These are phyloP conservation scores for Magnolia sinica DNA, from an alignment of 164 flowering plant species.

Conservation along the genomic window DNA sequence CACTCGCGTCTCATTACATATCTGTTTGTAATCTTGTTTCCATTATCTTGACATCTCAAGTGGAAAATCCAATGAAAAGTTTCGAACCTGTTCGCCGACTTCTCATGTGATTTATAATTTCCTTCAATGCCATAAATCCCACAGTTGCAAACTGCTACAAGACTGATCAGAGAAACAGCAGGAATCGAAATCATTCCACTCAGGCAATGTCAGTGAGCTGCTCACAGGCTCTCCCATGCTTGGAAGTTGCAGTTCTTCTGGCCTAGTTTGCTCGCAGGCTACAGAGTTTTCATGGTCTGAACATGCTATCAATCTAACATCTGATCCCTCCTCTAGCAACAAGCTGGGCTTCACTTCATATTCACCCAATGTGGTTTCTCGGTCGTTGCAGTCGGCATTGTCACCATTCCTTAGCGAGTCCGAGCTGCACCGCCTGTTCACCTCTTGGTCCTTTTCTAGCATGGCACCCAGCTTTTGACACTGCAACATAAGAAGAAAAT, in stretches of 20 bases:
- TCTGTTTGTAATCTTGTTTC: neutral
- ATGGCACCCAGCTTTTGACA: slow-evolving; percentile 40
- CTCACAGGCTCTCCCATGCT: slow-evolving; percentile 18
- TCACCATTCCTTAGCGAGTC: slow-evolving; percentile 16
- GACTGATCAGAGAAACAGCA: slow-evolving; percentile 33
- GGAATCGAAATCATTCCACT: slow-evolving; percentile 35
- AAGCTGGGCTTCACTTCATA: slow-evolving; percentile 17
- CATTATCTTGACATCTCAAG: neutral
- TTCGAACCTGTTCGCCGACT: neutral
- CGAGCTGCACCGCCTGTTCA: slow-evolving; percentile 3
- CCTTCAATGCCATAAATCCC: slow-evolving; percentile 37
- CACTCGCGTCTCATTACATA: neutral
- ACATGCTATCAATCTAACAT: slow-evolving; percentile 7
- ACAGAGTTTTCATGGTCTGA: slow-evolving; percentile 24
- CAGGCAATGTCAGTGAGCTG: slow-evolving; percentile 26
- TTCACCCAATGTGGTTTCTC: slow-evolving; percentile 13
- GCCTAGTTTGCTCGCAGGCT: slow-evolving; percentile 13
- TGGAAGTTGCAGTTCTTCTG: slow-evolving; percentile 18
- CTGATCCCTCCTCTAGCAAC: slow-evolving; percentile 21
- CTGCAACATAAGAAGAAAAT: slow-evolving; percentile 21
- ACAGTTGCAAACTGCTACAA: slow-evolving; percentile 43
- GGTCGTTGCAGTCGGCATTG: slow-evolving; percentile 20
- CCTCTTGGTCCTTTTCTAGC: slow-evolving; percentile 22
- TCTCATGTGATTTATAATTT: neutral
- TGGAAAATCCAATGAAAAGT: neutral